These are phyloP conservation scores for Trichoderma orchidacearum DNA, from an alignment of 495 filamentous ascomycete species.

Conservation along the genomic window DNA sequence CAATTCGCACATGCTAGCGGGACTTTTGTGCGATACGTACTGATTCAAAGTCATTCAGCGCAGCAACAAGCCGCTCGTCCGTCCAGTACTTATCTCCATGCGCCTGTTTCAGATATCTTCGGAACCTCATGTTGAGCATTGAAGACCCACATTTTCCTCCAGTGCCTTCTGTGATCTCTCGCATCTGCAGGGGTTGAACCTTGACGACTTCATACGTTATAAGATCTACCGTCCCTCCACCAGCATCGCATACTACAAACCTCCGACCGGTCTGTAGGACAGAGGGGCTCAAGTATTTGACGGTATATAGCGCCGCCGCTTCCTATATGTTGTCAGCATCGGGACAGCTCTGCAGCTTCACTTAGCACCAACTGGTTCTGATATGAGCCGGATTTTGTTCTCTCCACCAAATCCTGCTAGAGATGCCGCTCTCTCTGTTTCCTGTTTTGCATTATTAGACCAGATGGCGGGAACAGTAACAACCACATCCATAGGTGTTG, in stretches of 20 bases:
- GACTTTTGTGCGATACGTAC: background rate
- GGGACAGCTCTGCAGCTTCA: background rate
- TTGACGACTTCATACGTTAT: constrained; percentile 7
- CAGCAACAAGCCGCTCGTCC: constrained; percentile 13
- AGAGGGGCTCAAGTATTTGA: constrained; percentile 17
- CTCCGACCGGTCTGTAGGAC: constrained; percentile 7
- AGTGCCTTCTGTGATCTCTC: constrained; percentile 19
- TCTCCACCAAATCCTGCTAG: constrained; percentile 35
- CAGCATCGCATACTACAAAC: constrained; percentile 43
- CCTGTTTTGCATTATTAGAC: constrained; percentile 36
- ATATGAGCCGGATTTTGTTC: constrained; percentile 34
- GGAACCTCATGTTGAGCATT: constrained; percentile 23
- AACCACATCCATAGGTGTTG: constrained; percentile 20
- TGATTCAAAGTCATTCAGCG: constrained; percentile 4
- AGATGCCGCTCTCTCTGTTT: constrained; percentile 28
- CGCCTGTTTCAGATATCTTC: constrained; percentile 15
- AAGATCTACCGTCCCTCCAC: constrained; percentile 46
- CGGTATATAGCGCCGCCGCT: constrained; percentile 41
- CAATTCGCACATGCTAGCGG: background rate
- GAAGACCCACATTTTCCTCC: constrained; percentile 22
- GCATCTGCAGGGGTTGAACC: constrained; percentile 12
- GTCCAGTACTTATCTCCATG: constrained; percentile 10
- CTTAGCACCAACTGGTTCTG: constrained; percentile 35
- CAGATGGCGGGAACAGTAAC: constrained; percentile 44
- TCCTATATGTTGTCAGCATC: constrained; percentile 12